Evolutionary conservation across 164 flowering plant species (phyloP), one percentile per base, ranked within the genome.

Genomic region (grape (Vitis vinifera)): DNA sequence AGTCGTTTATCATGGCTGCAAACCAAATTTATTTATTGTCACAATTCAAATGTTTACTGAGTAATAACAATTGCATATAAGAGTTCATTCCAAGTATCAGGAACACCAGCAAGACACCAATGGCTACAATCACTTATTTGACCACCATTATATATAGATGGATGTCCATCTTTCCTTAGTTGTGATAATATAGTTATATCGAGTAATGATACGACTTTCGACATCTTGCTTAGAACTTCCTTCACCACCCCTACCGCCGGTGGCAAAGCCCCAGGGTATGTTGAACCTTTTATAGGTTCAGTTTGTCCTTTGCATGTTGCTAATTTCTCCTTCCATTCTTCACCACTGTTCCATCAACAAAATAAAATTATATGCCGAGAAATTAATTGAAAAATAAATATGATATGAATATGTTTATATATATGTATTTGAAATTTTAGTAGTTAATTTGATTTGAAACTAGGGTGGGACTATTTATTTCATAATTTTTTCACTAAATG

Each of bases 81-180:
- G 8, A 84, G 73, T 47, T 83, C 68, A 68, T 87, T 87, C 90
- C 91, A 87, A 5, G 87, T 74, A 67, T 87, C 89, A 6, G 91
- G 88, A 29, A 87, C 83, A 48, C 90, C 88, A 8, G 88, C 76
- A 10, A 85, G 79, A 65, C 88, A 82, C 91, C 89, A 85, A 52
- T 84, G 89, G 47, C 82, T 82, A 72, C 91, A 87, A 47, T 86
- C 89, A 10, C 16, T 55, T 10, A 70, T 60, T 4, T 17, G 56
- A 12, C 44, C 44, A 0, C 74, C 77, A 9, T 10, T 68, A 70
- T 83, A 85, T 2, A 59, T 10, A 0, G 88, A 85, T 0, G 83
- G 85, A 51, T 84, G 85, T 0, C 79, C 88, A 68, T 86, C 90
- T 75, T 68, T 81, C 55, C 90, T 68, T 55, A 86, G 62, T 57